phyloP scores from a whole-genome alignment of 257 asterid species.

The Nicotiana knightiana region DNA sequence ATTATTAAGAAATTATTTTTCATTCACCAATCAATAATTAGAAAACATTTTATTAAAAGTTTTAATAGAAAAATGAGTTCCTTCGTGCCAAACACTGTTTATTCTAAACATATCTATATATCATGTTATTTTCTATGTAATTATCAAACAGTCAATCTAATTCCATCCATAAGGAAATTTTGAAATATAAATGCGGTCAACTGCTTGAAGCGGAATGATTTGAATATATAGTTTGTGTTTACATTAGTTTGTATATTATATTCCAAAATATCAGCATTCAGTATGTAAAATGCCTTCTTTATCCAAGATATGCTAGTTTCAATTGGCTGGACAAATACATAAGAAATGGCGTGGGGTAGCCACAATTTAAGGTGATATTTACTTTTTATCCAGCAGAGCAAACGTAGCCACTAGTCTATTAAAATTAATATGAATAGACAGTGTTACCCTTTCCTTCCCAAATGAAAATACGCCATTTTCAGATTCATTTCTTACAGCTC shows the following conservation, averaged over 20 bases:
- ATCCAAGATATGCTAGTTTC: too few species aligned
- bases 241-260: not conserved
- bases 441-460: too few species aligned
- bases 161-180: not conserved
- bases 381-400: too few species aligned
- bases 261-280: not conserved
- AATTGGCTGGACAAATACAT: too few species aligned
- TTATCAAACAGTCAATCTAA: too few species aligned
- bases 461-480: too few species aligned
- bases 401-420: too few species aligned
- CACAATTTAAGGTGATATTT: too few species aligned
- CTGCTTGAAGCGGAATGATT: not conserved
- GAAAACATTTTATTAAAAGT: not conserved
- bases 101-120: not conserved
- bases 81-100: not conserved
- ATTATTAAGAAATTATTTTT: not conserved
- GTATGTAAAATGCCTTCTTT: not conserved
- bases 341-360: too few species aligned
- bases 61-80: not conserved
- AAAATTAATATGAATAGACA: too few species aligned
- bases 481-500: too few species aligned
- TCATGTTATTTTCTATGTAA: too few species aligned
- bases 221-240: not conserved
- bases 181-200: not conserved
- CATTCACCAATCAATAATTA: not conserved